Percentiles rank a stretch among this genome's conserved stretches.
These are phyloP conservation scores for Brassica balearica DNA, from an alignment of 441 rosid species.

Conservation along the genomic window DNA sequence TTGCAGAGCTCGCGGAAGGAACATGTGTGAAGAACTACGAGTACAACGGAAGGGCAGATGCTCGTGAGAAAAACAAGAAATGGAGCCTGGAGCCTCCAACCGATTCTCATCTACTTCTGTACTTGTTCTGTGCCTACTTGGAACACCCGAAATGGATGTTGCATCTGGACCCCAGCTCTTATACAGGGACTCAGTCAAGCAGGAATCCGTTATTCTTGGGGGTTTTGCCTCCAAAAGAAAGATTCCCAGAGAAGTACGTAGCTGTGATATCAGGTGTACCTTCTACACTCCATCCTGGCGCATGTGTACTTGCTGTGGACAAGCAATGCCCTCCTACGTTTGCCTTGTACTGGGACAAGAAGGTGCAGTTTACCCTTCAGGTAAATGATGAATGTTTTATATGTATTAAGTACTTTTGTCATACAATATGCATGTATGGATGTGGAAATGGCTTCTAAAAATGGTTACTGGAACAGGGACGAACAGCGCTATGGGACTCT, in stretches of 20 bases:
- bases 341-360: constrained; percentile 95
- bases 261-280: constrained; percentile 78
- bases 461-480: constrained; percentile 61
- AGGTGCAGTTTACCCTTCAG: constrained; percentile 68
- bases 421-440: not conserved
- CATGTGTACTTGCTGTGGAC: constrained; percentile 76
- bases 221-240: constrained; percentile 84
- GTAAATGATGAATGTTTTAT: not conserved
- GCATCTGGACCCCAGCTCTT: constrained; percentile 89
- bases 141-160: constrained; percentile 99
- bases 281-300: constrained; percentile 82
- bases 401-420: not conserved
- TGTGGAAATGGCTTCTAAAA: not conserved
- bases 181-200: constrained; percentile 82
- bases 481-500: constrained; percentile 92
- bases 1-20: constrained; percentile 90
- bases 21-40: constrained; percentile 94
- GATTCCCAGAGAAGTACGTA: constrained; percentile 89
- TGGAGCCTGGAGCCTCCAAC: constrained; percentile 87
- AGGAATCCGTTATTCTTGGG: constrained; percentile 88
- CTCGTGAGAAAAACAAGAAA: constrained; percentile 71
- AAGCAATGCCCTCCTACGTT: constrained; percentile 72
- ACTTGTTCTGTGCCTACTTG: constrained; percentile 88
- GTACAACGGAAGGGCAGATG: constrained; percentile 70
- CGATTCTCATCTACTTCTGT: constrained; percentile 87